Evolutionary conservation across 2,329 filamentous ascomycete genomes (phyloP).

Genomic region (Lomentospora prolificans): DNA sequence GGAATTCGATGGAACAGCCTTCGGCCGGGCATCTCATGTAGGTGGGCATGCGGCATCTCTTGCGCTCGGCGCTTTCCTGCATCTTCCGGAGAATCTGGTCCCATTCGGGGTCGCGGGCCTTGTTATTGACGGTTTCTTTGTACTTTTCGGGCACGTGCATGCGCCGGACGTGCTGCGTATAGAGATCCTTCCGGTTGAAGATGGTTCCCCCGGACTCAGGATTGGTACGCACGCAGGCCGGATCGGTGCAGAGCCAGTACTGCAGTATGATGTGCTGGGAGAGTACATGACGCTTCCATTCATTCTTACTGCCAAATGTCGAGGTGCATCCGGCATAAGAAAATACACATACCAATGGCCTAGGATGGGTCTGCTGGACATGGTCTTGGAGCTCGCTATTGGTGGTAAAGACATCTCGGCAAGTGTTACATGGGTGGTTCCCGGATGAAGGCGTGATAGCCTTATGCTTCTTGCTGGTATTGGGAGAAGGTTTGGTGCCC

Average conservation of each 20-base stretch:
- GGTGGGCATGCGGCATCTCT: constrained; percentile 52
- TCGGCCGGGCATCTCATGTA: constrained; percentile 50
- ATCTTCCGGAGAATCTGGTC: constrained; percentile 21
- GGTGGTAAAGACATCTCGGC: constrained; percentile 31
- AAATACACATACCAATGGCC: constrained; percentile 69
- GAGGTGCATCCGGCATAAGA: constrained; percentile 63
- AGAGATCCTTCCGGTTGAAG: constrained; percentile 90
- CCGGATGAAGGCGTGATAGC: background rate
- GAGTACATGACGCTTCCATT: constrained; percentile 85
- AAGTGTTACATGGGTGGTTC: constrained; percentile 1
- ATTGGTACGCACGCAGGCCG: constrained; percentile 33
- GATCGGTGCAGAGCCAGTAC: constrained; percentile 68
- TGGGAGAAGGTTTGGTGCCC: background rate
- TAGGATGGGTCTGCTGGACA: constrained; percentile 42
- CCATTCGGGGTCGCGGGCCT: constrained; percentile 22
- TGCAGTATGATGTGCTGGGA: constrained; percentile 69
- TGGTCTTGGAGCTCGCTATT: constrained; percentile 35
- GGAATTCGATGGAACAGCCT: constrained; percentile 52
- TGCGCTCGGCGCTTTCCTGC: constrained; percentile 47
- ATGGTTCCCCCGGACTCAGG: constrained; percentile 30
- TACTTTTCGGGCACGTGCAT: constrained; percentile 59
- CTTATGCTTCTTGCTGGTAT: background rate
- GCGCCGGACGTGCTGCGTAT: constrained; percentile 75
- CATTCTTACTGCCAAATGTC: constrained; percentile 74
- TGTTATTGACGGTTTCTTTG: constrained; percentile 28